Evolutionary conservation across 1,284 basidiomycete species (phyloP), one percentile per base, ranked within the genome.

Genomic region (Hymenochaete sp.): DNA sequence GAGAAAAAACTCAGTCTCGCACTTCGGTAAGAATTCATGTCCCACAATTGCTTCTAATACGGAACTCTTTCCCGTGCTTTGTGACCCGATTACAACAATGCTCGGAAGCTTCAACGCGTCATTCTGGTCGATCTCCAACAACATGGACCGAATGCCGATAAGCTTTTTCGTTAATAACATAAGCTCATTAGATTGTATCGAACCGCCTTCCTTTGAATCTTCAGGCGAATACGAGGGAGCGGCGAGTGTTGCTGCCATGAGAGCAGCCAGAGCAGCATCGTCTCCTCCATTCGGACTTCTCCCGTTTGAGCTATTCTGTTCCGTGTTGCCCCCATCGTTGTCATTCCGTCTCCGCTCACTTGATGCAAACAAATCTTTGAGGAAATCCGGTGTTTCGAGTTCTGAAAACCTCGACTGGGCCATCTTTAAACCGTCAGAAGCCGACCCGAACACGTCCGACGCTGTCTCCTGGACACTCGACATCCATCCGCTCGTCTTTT

Each of bases 1-100:
- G 5, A 19, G 24, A 22, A 10, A 21, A 28, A 25, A 13, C 24
- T 31, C 21, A 38, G 32, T 18, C 51, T 66, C 79, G 54, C 54
- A 95, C 92, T 98, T 98, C 29, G 95, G 96, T 32, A 99, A 68
- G 64, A 99, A 98, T 62, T 98, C 93, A 53, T 97, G 92, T 0
- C 95, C 96, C 18, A 99, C 96, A 53, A 99, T 91, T 1, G 96
- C 87, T 63, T 99, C 95, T 44, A 99, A 69, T 0, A 99, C 96
- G 21, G 89, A 93, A 57, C 91, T 95, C 72, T 99, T 99, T 3
- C 95, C 95, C 3, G 90, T 93, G 62, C 92, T 96, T 67, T 99
- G 95, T 58, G 91, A 95, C 10, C 95, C 95, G 53, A 99, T 91
- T 41, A 98, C 96, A 28, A 98, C 95, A 50, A 99, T 98, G 53